Conservation (phyloP, 257 asterid species). For the Henckelia pumila region DNA sequence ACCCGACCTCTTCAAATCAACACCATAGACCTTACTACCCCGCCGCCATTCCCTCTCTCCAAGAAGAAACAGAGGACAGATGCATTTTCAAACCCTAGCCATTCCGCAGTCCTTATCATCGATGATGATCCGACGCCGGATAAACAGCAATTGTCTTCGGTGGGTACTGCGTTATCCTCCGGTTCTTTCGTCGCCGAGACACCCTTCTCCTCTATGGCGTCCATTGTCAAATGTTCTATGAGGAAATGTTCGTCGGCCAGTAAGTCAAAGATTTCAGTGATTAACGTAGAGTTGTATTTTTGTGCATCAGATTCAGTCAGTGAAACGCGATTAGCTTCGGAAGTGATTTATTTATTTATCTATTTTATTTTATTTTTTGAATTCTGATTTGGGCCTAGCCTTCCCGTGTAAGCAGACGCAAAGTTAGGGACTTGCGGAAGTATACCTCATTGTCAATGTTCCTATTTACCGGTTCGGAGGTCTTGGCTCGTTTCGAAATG, state of each 20-base stretch:
- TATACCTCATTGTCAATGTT: too few species aligned
- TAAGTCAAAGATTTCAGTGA: constrained; percentile 18
- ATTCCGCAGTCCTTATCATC: constrained; percentile 51
- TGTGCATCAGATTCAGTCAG: not conserved
- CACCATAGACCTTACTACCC: constrained; percentile 67
- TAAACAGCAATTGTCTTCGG: constrained; percentile 23
- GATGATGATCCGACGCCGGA: constrained; percentile 66
- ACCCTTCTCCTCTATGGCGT: constrained; percentile 45
- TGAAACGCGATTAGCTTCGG: not conserved
- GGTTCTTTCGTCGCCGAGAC: constrained; percentile 57
- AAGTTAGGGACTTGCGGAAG: not conserved
- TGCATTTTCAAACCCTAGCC: constrained; percentile 37
- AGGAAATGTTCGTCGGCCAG: constrained; percentile 35
- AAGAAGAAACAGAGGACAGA: constrained; percentile 65
- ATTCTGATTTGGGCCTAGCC: not conserved
- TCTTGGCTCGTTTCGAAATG: too few species aligned
- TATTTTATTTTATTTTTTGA: not conserved
- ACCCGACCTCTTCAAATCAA: constrained; percentile 19
- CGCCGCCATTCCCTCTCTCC: constrained; percentile 38
- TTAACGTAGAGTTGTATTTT: not conserved
- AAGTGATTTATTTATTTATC: too few species aligned
- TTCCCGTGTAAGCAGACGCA: not conserved
- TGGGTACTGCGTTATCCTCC: constrained; percentile 21
- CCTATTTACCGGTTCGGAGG: too few species aligned
- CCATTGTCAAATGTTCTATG: constrained; percentile 39